phyloP scores from a whole-genome alignment of 768 basidiomycete genomes.

The Suillus sp. region DNA sequence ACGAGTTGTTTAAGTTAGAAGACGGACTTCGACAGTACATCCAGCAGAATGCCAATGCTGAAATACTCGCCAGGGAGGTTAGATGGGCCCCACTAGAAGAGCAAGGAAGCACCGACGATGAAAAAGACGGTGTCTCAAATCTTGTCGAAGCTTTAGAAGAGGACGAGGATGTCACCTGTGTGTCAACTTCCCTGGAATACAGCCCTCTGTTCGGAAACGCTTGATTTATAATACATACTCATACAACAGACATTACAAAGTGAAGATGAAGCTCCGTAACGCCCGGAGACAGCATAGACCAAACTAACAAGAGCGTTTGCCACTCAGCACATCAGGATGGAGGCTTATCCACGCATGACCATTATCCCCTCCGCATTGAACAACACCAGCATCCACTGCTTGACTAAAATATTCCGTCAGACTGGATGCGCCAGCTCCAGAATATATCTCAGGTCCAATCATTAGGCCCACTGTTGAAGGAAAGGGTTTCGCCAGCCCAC shows the following conservation, averaged over 20 bases:
- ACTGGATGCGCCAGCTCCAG: slow-evolving; percentile 40
- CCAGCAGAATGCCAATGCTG: slow-evolving; percentile 32
- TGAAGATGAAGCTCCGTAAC: not conserved
- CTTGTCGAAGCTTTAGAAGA: slow-evolving; percentile 57
- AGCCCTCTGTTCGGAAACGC: slow-evolving; percentile 24
- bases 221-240: slow-evolving; percentile 19
- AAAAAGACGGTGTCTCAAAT: slow-evolving; percentile 39
- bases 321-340: slow-evolving; percentile 6
- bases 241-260: not conserved
- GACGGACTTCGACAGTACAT: slow-evolving; percentile 32
- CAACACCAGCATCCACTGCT: slow-evolving; percentile 42
- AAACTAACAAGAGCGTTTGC: slow-evolving; percentile 4
- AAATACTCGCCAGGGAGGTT: slow-evolving; percentile 52
- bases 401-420: slow-evolving; percentile 44
- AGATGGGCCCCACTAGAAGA: slow-evolving; percentile 55
- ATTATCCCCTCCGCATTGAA: slow-evolving; percentile 43
- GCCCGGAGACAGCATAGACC: not conserved
- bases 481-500: slow-evolving; percentile 34
- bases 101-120: slow-evolving; percentile 41
- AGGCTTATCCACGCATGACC: slow-evolving; percentile 36
- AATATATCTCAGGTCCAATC: slow-evolving; percentile 39
- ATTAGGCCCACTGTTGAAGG: slow-evolving; percentile 40
- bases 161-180: slow-evolving; percentile 57
- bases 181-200: slow-evolving; percentile 55
- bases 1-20: slow-evolving; percentile 41